Conservation (phyloP, 192 early-diverging fungal genomes). For the Coemansia brasiliensis region DNA sequence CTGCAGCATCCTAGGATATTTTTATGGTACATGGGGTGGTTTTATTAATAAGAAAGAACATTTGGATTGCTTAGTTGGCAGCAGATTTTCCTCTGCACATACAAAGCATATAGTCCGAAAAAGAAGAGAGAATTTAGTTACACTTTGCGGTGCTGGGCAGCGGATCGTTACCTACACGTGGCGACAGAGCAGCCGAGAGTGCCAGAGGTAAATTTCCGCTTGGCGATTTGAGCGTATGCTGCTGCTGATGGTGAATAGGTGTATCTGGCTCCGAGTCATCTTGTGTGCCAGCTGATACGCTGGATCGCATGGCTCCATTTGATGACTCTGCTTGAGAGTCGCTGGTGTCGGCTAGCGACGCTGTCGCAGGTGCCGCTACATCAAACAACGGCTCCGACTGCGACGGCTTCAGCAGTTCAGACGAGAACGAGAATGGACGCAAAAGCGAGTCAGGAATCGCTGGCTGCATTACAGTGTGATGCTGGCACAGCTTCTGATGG, state of each 20-base stretch:
- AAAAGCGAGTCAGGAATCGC: slow-evolving; percentile 26
- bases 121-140: slow-evolving; percentile 3
- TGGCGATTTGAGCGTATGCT: not conserved
- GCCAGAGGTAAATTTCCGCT: not conserved
- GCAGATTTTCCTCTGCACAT: too few species aligned
- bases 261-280: not conserved
- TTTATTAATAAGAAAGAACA: too few species aligned
- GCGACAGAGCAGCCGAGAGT: slow-evolving; percentile 13
- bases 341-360: not conserved
- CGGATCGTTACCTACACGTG: slow-evolving; percentile 16
- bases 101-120: too few species aligned
- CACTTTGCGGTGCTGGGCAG: slow-evolving; percentile 29
- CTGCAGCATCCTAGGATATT: not conserved
- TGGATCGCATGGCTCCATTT: not conserved
- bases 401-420: not conserved
- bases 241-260: not conserved
- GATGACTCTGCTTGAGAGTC: not conserved
- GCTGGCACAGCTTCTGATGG: slow-evolving; percentile 16
- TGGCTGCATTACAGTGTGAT: not conserved
- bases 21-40: not conserved
- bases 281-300: not conserved
- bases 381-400: not conserved
- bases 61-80: not conserved
- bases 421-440: slow-evolving; percentile 36
- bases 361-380: not conserved